Conservation (phyloP, 306 rosid species). For the Pterocarpus santalinus region DNA sequence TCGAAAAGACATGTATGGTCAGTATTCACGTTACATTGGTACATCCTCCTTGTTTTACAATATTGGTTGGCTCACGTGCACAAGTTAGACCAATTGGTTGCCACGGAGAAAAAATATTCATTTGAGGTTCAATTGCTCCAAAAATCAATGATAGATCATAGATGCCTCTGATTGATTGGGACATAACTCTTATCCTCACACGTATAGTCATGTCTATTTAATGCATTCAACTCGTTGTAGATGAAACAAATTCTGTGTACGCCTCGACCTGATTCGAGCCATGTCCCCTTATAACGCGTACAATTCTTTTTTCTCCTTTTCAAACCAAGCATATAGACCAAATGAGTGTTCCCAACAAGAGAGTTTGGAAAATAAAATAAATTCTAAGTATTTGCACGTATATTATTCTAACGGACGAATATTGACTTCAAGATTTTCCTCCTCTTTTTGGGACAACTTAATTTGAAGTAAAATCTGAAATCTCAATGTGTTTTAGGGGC, state of each 20-base stretch:
- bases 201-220: no score
- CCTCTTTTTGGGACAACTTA: neutral
- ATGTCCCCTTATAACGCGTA: neutral
- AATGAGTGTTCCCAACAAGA: neutral
- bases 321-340: neutral
- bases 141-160: no score
- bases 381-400: neutral
- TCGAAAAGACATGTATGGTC: neutral
- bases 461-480: neutral
- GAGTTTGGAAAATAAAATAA: no score
- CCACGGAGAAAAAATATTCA: no score
- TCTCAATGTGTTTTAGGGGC: neutral
- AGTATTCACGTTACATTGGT: constrained; percentile 2
- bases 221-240: no score
- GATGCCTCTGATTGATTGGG: no score
- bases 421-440: neutral
- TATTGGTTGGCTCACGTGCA: constrained; percentile 44
- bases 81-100: neutral
- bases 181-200: no score
- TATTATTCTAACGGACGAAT: neutral
- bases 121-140: no score
- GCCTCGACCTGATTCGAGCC: neutral
- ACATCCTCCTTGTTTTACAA: neutral
- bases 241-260: no score
- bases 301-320: neutral